Percentiles rank a stretch among this genome's conserved stretches.
Evolutionary conservation across 306 rosid genomes (phyloP).

Genomic region (Cajanus cajan): DNA sequence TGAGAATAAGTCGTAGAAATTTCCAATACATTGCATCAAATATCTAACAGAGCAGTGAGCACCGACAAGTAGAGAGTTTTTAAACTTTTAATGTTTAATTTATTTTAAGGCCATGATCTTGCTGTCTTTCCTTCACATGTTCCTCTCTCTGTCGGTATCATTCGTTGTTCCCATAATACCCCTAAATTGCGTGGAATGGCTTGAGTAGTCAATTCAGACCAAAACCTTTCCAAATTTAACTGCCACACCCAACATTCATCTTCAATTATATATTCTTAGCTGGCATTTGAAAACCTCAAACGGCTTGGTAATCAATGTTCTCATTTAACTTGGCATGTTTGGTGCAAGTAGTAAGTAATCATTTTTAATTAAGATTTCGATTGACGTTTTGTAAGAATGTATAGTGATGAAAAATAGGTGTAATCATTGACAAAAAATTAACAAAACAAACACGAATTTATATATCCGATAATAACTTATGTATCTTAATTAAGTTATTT

Average conservation of each 20-base stretch:
- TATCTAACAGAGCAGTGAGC: neutral
- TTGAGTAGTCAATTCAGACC: neutral
- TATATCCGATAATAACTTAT: too few species aligned
- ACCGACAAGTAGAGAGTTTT: slow-evolving; percentile 31
- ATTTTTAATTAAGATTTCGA: neutral
- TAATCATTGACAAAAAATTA: neutral
- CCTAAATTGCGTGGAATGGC: neutral
- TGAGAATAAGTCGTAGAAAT: neutral
- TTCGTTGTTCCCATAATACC: slow-evolving; percentile 12
- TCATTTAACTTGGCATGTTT: neutral
- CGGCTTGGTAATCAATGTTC: neutral
- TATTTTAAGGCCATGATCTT: neutral
- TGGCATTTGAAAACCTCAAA: neutral
- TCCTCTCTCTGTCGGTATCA: slow-evolving; percentile 14
- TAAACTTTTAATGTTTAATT: neutral
- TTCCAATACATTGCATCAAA: neutral
- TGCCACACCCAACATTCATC: neutral
- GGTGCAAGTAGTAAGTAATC: neutral
- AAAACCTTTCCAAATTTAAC: neutral
- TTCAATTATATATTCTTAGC: neutral
- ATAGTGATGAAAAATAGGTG: neutral
- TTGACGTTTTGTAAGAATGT: neutral
- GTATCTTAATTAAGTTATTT: too few species aligned
- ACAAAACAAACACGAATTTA: too few species aligned
- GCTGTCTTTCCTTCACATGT: slow-evolving; percentile 21